Evolutionary conservation across 176 grass and related monocot species (phyloP), one percentile per base, ranked within the genome.

Genomic region (Tuctoria greenei): DNA sequence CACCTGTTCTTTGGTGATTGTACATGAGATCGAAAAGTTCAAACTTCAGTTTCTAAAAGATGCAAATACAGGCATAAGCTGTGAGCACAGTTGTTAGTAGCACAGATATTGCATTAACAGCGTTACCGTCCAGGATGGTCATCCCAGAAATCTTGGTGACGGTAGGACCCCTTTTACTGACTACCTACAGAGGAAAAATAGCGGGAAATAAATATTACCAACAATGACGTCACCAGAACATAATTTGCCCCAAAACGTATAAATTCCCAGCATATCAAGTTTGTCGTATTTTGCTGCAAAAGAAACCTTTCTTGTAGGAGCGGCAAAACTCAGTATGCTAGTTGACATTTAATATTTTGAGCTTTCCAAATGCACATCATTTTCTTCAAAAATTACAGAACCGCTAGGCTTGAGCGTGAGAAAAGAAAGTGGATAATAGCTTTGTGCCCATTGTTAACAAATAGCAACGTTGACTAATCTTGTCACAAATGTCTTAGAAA

Each of bases 101-200:
- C 45, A 97, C 67, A 12, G 95, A 90, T 42, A 93, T 72, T 64
- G 74, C 86, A 93, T 97, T 97, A 77, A 97, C 91, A 35, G 75
- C 88, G 84, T 93, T 86, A 36, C 93, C 89, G 79, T 97, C 95
- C 57, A 97, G 91, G 66, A 92, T 51, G 66, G 73, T 87, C 66
- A 91, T 71, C 81, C 95, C 91, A 59, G 88, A 97, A 68, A 93
- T 97, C 82, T 86, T 93, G 24, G 79, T 79, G 59, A 97, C 91
- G 4, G 88, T 89, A 67, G 91, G 95, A 21, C 86, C 84, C 17
- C 71, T 64, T 69, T 86, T 97, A 60, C 81, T 81, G 66, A 97
- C 94, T 51, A 97, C 94, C 93, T 97, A 78, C 83, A 97, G 40
- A 26, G 16, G 57, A n/a, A 78, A 23, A 23, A 62, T 12, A 67